phyloP scores from a whole-genome alignment of 768 basidiomycete species.

The Suillus subalutaceus region DNA sequence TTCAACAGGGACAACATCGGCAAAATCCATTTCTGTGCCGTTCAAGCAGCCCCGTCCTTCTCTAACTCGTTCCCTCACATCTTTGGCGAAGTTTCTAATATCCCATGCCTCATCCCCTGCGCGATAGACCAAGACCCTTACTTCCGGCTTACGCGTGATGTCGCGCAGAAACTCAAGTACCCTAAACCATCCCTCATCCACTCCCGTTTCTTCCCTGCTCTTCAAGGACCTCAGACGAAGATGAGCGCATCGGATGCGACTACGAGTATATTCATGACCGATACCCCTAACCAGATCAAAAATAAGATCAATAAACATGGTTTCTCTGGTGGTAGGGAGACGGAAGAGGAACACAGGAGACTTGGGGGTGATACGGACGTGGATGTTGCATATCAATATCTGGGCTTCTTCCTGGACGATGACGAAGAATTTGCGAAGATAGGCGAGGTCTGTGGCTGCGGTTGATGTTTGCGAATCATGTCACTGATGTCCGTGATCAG shows the following conservation, averaged over 20 bases:
- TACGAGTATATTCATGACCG: constrained; percentile 95
- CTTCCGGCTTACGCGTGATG: constrained; percentile 97
- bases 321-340: constrained; percentile 93
- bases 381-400: constrained; percentile 93
- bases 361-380: constrained; percentile 93
- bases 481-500: constrained; percentile 41
- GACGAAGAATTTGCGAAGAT: constrained; percentile 83
- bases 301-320: constrained; percentile 97
- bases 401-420: constrained; percentile 94
- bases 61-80: constrained; percentile 99
- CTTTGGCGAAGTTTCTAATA: constrained; percentile 78
- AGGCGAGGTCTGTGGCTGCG: constrained; percentile 59
- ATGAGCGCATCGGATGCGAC: constrained; percentile 97
- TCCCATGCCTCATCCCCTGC: constrained; percentile 95
- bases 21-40: constrained; percentile 93
- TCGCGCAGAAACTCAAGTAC: constrained; percentile 92
- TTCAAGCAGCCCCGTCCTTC: constrained; percentile 96
- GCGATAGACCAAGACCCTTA: constrained; percentile 98
- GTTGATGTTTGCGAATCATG: not conserved
- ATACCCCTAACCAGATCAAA: constrained; percentile 91
- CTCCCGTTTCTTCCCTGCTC: constrained; percentile 96
- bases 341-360: constrained; percentile 91
- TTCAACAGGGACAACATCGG: constrained; percentile 89
- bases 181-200: constrained; percentile 93
- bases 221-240: constrained; percentile 97